Conservation (phyloP, 176 grass and related monocot genomes). For the barley (Hordeum vulgare) region MorexV3_pseudomolecules_assembly NC_058524.1:93533248-93533747, state of each 20-base stretch:
- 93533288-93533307: constrained; percentile 94
- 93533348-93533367: constrained; percentile 72
- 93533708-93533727: not conserved
- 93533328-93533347: constrained; percentile 88
- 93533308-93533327: constrained; percentile 93
- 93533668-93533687: constrained; percentile 12
- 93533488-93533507: constrained; percentile 55
- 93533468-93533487: constrained; percentile 99
- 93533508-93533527: constrained; percentile 98
- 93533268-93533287: constrained; percentile 85
- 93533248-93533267: constrained; percentile 89
- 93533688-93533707: not conserved
- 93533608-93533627: constrained; percentile 1
- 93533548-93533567: not conserved
- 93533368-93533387: constrained; percentile 60
- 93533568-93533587: not conserved
- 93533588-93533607: not conserved
- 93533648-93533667: not conserved
- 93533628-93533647: not conserved
- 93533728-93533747: not conserved
- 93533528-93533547: constrained; percentile 39
- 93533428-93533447: constrained; percentile 96
- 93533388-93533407: constrained; percentile 61
- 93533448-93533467: constrained; percentile 95
- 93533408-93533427: constrained; percentile 94